phyloP scores from a whole-genome alignment of 2,329 filamentous ascomycete genomes.

The Clonostachys rosea region DNA sequence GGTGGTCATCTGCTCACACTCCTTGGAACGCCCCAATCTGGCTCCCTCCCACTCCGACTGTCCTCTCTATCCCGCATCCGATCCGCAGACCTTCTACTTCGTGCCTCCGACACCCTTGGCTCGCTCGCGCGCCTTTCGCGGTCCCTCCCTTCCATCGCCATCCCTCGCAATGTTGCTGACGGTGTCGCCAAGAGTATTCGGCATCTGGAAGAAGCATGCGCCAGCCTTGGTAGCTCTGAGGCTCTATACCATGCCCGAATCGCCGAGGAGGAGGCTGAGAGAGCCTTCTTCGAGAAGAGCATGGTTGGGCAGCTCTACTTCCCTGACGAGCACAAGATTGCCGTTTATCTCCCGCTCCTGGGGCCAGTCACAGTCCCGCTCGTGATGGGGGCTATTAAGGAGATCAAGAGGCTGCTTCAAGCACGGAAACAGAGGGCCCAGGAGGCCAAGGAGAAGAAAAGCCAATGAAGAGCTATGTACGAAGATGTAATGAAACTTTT shows the following conservation, averaged over 20 bases:
- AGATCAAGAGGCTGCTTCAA: constrained; percentile 61
- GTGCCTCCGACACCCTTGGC: constrained; percentile 90
- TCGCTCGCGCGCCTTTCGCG: constrained; percentile 81
- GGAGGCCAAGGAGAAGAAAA: constrained; percentile 30
- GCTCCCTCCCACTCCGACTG: constrained; percentile 79
- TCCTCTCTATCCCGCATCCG: constrained; percentile 83
- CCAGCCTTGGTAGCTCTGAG: constrained; percentile 57
- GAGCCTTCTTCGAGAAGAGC: constrained; percentile 95
- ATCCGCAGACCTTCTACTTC: constrained; percentile 78
- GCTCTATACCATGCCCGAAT: constrained; percentile 78
- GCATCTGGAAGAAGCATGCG: constrained; percentile 74
- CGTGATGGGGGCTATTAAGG: constrained; percentile 77
- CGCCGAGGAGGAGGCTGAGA: constrained; percentile 84
- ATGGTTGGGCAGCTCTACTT: constrained; percentile 99
- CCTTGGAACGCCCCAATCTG: constrained; percentile 76
- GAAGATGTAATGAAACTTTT: too few species aligned
- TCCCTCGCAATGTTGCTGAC: constrained; percentile 80
- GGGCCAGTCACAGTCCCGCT: constrained; percentile 89
- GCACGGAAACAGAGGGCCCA: constrained; percentile 37
- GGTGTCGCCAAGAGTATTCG: constrained; percentile 76
- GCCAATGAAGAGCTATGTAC: constrained; percentile 10
- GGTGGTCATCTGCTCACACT: constrained; percentile 86
- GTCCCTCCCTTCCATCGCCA: constrained; percentile 84
- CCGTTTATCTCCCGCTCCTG: constrained; percentile 87
- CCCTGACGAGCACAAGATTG: constrained; percentile 96